Evolutionary conservation across 306 rosid genomes (phyloP), one percentile per base, ranked within the genome.

Genomic region (Vicia villosa): DNA sequence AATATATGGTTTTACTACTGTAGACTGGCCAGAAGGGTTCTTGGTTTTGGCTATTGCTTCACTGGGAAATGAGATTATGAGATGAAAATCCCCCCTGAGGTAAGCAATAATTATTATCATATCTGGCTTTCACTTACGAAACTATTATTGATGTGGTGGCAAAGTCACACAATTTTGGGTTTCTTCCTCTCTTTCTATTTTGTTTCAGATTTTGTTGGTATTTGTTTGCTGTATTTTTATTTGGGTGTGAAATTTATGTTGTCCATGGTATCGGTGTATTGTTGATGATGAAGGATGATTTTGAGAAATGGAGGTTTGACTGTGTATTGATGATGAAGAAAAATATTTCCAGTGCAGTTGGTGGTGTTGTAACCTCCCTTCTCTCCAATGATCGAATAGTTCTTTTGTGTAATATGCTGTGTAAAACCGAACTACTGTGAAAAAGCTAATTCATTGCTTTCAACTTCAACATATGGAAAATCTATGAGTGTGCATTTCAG

Each of bases 21-120:
- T 85, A 20, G 98, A 94, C 68, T 78, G 95, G 54, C 92, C 91
- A 54, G 96, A 94, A 76, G 97, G 97, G 17, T 87, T 87, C 87
- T 68, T 91, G 87, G 84, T 91, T 73, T 77, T 94, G 74, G 96
- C 96, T 32, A 80, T 91, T 78, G 97, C 87, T 73, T 88, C 96
- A 52, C 80, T 87, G 5, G 97, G 95, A 64, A 46, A 88, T 20
- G 79, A 90, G 38, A 70, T 78, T 10, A 71, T 0, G 91, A 84
- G 73, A 8, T 84, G 22, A 83, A 79, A 34, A 78, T 9, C 34
- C 74, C 78, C 32, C 91, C 88, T 0, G 89, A 88, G 88, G 94
- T 88, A 74, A 7, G 43, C 15, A 46, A 24, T 17, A 16, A 6
- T 4, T 14, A 8, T 26, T 2, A 12, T 6, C 62, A 16, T 51